phyloP scores from a whole-genome alignment of 768 basidiomycete species.

The Phylloporus arenicola region DNA sequence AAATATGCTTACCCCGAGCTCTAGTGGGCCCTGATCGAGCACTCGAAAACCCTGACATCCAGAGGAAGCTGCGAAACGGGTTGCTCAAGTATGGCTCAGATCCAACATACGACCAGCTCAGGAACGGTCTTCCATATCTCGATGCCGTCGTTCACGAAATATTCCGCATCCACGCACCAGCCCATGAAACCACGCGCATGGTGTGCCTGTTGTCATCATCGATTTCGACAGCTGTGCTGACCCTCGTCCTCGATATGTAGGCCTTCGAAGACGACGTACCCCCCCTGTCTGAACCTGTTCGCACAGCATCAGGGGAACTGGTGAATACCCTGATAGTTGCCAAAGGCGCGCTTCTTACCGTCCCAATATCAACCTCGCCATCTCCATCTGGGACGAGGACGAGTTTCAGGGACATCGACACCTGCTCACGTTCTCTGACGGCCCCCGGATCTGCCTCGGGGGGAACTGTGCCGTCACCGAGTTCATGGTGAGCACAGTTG shows the following conservation, averaged over 20 bases:
- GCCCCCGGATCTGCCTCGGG: slow-evolving; percentile 47
- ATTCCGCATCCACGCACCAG: slow-evolving; percentile 41
- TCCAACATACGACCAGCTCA: slow-evolving; percentile 51
- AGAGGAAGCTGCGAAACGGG: slow-evolving; percentile 47
- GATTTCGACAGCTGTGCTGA: not conserved
- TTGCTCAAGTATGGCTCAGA: slow-evolving; percentile 40
- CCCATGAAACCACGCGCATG: slow-evolving; percentile 16
- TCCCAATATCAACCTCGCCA: slow-evolving; percentile 47
- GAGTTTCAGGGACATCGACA: slow-evolving; percentile 47
- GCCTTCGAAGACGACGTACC: slow-evolving; percentile 52
- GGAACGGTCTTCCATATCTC: slow-evolving; percentile 47
- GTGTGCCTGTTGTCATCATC: slow-evolving; percentile 2
- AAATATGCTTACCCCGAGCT: slow-evolving; percentile 20
- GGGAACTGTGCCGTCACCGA: slow-evolving; percentile 42
- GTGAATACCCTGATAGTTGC: slow-evolving; percentile 39
- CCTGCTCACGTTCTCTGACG: slow-evolving; percentile 47
- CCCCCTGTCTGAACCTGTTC: slow-evolving; percentile 48
- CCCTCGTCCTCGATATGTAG: slow-evolving; percentile 28
- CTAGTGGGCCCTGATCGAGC: slow-evolving; percentile 57
- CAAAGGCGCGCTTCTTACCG: slow-evolving; percentile 40
- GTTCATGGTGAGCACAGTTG: slow-evolving; percentile 22
- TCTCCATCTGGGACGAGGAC: slow-evolving; percentile 55
- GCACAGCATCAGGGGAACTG: slow-evolving; percentile 36
- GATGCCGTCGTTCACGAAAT: slow-evolving; percentile 46
- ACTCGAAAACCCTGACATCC: slow-evolving; percentile 42